A percentile compares a stretch with the other conserved stretches of the same genome.
Evolutionary conservation across 176 grass and related monocot genomes (phyloP).

Genomic region (Triticum monococcum): DNA sequence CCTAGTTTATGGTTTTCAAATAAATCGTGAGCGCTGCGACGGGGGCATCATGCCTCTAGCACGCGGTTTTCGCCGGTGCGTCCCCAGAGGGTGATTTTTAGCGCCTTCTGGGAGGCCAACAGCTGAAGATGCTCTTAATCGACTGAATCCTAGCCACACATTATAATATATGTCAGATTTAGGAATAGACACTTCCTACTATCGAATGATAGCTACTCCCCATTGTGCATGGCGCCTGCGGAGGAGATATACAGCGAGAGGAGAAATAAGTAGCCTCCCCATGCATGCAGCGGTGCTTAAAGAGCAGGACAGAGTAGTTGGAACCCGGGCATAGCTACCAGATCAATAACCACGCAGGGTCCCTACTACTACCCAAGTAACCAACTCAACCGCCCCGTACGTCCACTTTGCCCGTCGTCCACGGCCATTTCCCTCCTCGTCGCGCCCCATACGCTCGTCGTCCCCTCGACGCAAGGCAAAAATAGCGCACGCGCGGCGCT

Average conservation of each 20-base stretch:
- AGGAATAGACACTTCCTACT: background rate
- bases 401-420: background rate
- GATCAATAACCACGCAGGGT: background rate
- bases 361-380: background rate
- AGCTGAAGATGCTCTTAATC: too few species aligned
- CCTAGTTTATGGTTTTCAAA: too few species aligned
- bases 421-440: background rate
- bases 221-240: background rate
- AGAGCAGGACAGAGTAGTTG: slow-evolving; percentile 32
- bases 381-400: background rate
- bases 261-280: slow-evolving; percentile 32
- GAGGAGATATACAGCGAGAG: too few species aligned
- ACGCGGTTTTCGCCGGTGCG: too few species aligned
- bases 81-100: too few species aligned
- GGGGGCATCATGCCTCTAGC: too few species aligned
- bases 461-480: background rate
- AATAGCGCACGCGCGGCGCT: background rate
- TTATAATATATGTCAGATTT: too few species aligned
- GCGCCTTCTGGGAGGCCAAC: too few species aligned
- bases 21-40: too few species aligned
- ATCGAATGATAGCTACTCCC: background rate
- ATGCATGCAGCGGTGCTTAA: slow-evolving; percentile 15
- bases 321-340: background rate
- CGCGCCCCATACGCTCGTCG: background rate
- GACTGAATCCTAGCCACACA: too few species aligned